These are phyloP conservation scores for Xylaria sp. DNA, from an alignment of 2,329 filamentous ascomycete species.

Conservation along the genomic window DNA sequence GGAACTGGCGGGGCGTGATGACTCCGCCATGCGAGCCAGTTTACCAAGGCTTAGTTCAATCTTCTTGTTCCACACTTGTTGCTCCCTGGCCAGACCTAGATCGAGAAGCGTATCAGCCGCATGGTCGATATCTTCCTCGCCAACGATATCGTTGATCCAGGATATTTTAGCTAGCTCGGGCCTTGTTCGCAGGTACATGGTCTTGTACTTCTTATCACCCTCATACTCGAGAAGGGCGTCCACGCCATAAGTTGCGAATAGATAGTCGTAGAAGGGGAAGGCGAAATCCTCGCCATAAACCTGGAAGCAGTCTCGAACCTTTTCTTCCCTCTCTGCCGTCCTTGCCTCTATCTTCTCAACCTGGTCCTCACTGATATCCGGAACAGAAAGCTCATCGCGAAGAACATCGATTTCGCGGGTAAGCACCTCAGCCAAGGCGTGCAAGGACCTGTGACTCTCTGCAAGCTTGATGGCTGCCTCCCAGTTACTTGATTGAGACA, in stretches of 20 bases:
- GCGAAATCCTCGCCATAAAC: slow-evolving; percentile 74
- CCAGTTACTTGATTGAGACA: slow-evolving; percentile 67
- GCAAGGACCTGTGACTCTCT: slow-evolving; percentile 66
- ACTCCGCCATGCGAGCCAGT: slow-evolving; percentile 76
- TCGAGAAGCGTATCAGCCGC: slow-evolving; percentile 78
- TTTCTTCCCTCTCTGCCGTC: slow-evolving; percentile 59
- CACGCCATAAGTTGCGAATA: slow-evolving; percentile 75
- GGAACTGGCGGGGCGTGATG: slow-evolving; percentile 50
- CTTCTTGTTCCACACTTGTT: slow-evolving; percentile 91
- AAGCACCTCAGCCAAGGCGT: slow-evolving; percentile 66
- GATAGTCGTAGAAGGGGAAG: slow-evolving; percentile 81
- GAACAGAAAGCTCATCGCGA: slow-evolving; percentile 51
- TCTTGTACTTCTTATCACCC: slow-evolving; percentile 77
- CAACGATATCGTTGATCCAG: slow-evolving; percentile 93
- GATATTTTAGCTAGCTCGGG: slow-evolving; percentile 79
- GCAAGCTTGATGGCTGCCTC: slow-evolving; percentile 68
- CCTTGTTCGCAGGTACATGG: slow-evolving; percentile 79
- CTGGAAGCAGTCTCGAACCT: slow-evolving; percentile 66
- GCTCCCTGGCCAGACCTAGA: slow-evolving; percentile 77
- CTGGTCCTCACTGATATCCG: slow-evolving; percentile 51
- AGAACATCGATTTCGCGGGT: slow-evolving; percentile 63
- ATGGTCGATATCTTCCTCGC: slow-evolving; percentile 77
- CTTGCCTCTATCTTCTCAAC: slow-evolving; percentile 56
- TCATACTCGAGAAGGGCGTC: slow-evolving; percentile 77
- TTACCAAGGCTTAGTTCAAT: slow-evolving; percentile 92